These are phyloP conservation scores for Lagenidium giganteum DNA, from an alignment of 352 stramenopile species.

Conservation along the genomic window DNA sequence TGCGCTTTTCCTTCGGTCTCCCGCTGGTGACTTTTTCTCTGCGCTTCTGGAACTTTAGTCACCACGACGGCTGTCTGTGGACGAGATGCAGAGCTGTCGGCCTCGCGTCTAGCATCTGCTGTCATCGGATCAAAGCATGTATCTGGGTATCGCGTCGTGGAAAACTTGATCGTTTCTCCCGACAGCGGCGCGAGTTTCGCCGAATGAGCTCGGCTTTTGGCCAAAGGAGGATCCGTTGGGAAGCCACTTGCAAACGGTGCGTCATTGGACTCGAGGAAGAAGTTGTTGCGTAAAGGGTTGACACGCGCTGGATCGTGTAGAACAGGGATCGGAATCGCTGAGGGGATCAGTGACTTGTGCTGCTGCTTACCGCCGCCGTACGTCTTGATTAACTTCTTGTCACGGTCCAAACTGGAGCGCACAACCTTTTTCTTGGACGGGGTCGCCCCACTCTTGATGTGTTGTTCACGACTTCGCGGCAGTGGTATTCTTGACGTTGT, in stretches of 20 bases:
- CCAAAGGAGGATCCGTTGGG: no score
- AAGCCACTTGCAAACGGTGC: conserved; percentile 8
- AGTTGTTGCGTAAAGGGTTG: conserved; percentile 42
- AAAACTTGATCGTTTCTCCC: conserved; percentile 15
- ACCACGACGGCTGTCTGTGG: conserved; percentile 8
- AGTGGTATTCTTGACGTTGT: conserved; percentile 29
- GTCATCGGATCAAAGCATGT: no score
- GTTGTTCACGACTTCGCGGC: conserved; percentile 37
- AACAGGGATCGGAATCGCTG: no score
- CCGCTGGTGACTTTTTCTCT: no score
- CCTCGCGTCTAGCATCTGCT: no score
- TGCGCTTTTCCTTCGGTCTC: conserved; percentile 7
- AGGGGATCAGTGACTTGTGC: no score
- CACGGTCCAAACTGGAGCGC: conserved; percentile 33
- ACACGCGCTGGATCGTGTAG: conserved; percentile 13
- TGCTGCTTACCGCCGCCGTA: no score
- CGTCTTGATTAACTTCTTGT: conserved; percentile 40
- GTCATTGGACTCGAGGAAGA: conserved; percentile 21
- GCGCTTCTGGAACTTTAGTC: conserved; percentile 6
- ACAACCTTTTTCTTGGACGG: no score
- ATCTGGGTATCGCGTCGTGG: conserved; percentile 1
- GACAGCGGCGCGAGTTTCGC: conserved; percentile 8
- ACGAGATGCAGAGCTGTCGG: background rate
- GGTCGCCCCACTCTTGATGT: no score
- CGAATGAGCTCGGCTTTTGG: conserved; percentile 12